Evolutionary conservation across 2,329 filamentous ascomycete species (phyloP).

Genomic region (Dissoconium aciculare): DNA sequence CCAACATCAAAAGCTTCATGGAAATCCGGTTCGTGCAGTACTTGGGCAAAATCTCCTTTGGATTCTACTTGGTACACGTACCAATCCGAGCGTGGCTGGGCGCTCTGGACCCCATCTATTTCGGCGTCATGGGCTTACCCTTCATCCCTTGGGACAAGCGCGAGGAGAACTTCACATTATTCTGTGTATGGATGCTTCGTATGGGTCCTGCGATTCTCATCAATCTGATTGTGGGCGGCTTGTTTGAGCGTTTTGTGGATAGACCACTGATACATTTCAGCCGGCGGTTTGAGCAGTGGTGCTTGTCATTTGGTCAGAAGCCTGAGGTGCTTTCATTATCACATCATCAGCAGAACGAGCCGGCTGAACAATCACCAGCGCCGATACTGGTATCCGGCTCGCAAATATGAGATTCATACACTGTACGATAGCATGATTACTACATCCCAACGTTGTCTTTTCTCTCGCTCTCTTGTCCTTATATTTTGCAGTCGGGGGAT

Average conservation of each 20-base stretch:
- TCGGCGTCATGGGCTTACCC: not conserved
- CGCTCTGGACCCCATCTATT: constrained; percentile 2
- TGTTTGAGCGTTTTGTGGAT: constrained; percentile 9
- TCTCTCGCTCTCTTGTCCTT: no score
- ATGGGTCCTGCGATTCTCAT: constrained; percentile 7
- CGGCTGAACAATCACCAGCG: no score
- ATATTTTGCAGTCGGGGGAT: no score
- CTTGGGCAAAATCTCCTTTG: constrained; percentile 9
- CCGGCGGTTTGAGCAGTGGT: constrained; percentile 8
- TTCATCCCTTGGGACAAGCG: constrained; percentile 2
- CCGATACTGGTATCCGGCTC: no score
- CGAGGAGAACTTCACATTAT: constrained; percentile 1
- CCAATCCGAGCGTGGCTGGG: constrained; percentile 5
- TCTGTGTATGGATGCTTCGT: constrained; percentile 5
- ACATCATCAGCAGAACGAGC: no score
- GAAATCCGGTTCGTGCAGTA: constrained; percentile 28
- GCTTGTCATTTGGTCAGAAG: constrained; percentile 6
- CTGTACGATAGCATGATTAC: no score
- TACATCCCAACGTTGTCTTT: no score
- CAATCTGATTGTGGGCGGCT: constrained; percentile 8
- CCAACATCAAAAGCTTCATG: constrained; percentile 34
- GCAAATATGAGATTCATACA: no score
- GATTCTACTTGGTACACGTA: constrained; percentile 10
- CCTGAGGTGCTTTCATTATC: no score
- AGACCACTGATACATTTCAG: constrained; percentile 5